A percentile compares a stretch with the other conserved stretches of the same genome.
phyloP scores from a whole-genome alignment of 371 early-diverging fungal genomes.

The Chytridium lagenaria region DNA sequence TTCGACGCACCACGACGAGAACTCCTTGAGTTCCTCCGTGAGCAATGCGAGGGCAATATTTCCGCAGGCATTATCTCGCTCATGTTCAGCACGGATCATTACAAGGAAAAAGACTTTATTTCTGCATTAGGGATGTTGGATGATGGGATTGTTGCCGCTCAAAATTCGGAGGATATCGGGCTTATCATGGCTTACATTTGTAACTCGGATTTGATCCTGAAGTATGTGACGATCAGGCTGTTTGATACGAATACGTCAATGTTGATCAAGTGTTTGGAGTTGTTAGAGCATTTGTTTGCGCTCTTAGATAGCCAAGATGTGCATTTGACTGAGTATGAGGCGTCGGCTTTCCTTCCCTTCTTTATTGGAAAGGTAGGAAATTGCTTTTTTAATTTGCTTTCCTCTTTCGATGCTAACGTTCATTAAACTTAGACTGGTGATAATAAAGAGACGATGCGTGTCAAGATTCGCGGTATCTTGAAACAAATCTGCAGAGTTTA shows the following conservation, averaged over 20 bases:
- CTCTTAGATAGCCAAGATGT: constrained; percentile 68
- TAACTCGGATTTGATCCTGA: constrained; percentile 78
- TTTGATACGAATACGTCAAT: constrained; percentile 88
- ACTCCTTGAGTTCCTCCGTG: constrained; percentile 64
- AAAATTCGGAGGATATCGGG: constrained; percentile 44
- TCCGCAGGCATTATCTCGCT: constrained; percentile 59
- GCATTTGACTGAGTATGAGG: constrained; percentile 80
- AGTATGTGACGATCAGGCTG: constrained; percentile 84
- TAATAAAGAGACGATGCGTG: constrained; percentile 79
- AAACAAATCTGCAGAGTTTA: constrained; percentile 71
- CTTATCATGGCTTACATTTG: constrained; percentile 63
- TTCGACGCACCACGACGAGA: constrained; percentile 80
- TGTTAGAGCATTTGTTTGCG: constrained; percentile 71
- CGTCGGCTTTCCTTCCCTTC: constrained; percentile 75
- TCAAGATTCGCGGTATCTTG: constrained; percentile 69
- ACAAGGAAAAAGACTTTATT: constrained; percentile 79
- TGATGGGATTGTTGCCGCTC: constrained; percentile 52
- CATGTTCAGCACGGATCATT: constrained; percentile 83
- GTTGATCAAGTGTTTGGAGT: constrained; percentile 78
- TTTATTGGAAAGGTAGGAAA: constrained; percentile 77
- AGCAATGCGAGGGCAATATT: constrained; percentile 68
- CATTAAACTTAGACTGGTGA: too few relatives aligned
- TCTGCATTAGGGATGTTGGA: constrained; percentile 71
- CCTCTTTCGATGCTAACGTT: too few relatives aligned
- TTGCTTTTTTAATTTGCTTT: too few relatives aligned